Evolutionary conservation across 1,284 basidiomycete genomes (phyloP).

Genomic region (Leccinum ponderosum): DNA sequence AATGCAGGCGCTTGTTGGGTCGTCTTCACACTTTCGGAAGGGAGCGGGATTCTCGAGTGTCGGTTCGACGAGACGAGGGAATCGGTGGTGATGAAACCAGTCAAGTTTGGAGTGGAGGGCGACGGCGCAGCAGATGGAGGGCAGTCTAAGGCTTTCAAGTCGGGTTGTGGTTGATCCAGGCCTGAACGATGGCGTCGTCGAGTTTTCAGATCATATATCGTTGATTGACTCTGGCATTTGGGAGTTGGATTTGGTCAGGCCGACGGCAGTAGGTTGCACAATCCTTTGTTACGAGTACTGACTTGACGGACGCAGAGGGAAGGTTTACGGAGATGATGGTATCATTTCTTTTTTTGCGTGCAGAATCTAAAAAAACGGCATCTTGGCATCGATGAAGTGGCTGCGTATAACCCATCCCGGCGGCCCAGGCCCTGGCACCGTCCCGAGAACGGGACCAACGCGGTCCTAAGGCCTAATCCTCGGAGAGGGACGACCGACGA

Average conservation of each 20-base stretch:
- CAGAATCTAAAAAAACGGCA: conserved; percentile 14
- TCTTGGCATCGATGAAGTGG: no score
- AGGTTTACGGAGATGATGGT: conserved; percentile 25
- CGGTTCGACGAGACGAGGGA: conserved; percentile 60
- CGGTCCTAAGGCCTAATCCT: no score
- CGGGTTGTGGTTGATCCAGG: conserved; percentile 70
- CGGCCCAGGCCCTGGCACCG: no score
- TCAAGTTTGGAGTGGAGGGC: conserved; percentile 77
- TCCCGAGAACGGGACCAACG: no score
- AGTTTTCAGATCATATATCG: conserved; percentile 78
- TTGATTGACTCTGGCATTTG: conserved; percentile 65
- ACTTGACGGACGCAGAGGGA: conserved; percentile 12
- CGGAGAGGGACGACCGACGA: no score
- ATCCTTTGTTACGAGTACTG: conserved; percentile 17
- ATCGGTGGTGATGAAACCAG: conserved; percentile 56
- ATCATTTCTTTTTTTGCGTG: not conserved
- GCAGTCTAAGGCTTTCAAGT: conserved; percentile 48
- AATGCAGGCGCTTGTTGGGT: conserved; percentile 77
- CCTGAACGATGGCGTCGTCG: conserved; percentile 73
- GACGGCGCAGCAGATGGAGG: conserved; percentile 41
- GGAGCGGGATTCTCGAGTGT: conserved; percentile 68
- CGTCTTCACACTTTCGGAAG: conserved; percentile 63
- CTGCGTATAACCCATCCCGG: no score
- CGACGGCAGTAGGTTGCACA: conserved; percentile 14
- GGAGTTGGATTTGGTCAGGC: conserved; percentile 52